These are phyloP conservation scores for Aspergillus alliaceus DNA, from an alignment of 2,329 filamentous ascomycete genomes.

Conservation along the genomic window DNA sequence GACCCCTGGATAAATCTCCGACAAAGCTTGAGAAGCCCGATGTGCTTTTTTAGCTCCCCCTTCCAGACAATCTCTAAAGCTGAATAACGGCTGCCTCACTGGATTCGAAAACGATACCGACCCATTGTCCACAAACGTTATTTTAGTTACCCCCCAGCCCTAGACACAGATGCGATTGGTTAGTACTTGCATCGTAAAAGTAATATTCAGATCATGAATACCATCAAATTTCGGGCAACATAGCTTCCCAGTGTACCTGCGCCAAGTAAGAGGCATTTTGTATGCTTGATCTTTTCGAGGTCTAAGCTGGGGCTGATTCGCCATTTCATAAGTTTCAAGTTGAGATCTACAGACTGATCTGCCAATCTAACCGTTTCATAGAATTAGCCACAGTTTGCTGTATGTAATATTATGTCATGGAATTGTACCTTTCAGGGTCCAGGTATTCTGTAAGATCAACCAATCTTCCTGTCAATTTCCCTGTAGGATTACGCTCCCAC, in stretches of 20 bases:
- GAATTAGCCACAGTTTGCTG: slow-evolving; percentile 2
- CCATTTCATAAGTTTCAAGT: slow-evolving; percentile 99
- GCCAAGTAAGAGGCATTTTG: slow-evolving; percentile 85
- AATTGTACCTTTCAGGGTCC: slow-evolving; percentile 68
- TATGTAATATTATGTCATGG: not conserved
- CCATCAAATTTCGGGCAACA: slow-evolving; percentile 83
- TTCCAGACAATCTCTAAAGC: slow-evolving; percentile 81
- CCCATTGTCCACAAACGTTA: slow-evolving; percentile 94
- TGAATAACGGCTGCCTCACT: slow-evolving; percentile 89
- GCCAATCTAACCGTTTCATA: slow-evolving; percentile 57
- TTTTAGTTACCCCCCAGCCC: slow-evolving; percentile 92
- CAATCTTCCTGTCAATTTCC: slow-evolving; percentile 74
- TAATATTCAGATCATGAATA: slow-evolving; percentile 21
- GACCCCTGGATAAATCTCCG: slow-evolving; percentile 86
- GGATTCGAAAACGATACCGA: slow-evolving; percentile 94
- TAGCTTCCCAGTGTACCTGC: slow-evolving; percentile 93
- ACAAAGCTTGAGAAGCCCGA: slow-evolving; percentile 75
- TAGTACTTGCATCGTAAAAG: not conserved
- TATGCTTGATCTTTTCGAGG: slow-evolving; percentile 83
- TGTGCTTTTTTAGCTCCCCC: slow-evolving; percentile 83
- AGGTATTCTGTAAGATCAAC: slow-evolving; percentile 90
- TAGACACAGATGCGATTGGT: slow-evolving; percentile 15
- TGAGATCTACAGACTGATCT: slow-evolving; percentile 92
- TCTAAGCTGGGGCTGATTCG: slow-evolving; percentile 85
- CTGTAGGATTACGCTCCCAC: slow-evolving; percentile 82